Base-by-base conservation (phyloP, 1,139 yeast genomes). In the Hyphopichia fennica region DNA sequence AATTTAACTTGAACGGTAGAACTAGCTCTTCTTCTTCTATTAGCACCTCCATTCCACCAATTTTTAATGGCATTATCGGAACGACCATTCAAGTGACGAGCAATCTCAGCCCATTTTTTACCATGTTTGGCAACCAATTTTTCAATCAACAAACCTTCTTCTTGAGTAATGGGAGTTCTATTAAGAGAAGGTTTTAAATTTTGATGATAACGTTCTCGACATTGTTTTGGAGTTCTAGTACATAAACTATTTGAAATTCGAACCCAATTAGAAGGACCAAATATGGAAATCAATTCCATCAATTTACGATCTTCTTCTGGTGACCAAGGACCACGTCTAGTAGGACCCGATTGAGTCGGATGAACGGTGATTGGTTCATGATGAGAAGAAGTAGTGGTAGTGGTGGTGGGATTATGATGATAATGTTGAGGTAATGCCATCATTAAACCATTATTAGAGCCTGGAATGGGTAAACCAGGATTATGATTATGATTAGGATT, bases 41-140 rank as follows among this genome's bases (percentile, higher is more conserved):
- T 87, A 15, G 95, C 91, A 11, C 95, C 95, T 7, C 96, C 95
- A 57, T 90, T 90, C 96, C 96, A 90, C 96, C 96, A 90, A 65
- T 89, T 89, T 60, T 90, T 90, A 53, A 90, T 88, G 23, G 96
- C 93, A 62, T 90, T 90, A 63, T 90, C 97, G 15, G 88, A 79
- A 42, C 96, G 71, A 2, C 96, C 96, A 50, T 87, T 84, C 47
- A 90, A 67, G 62, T 88, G 96, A 41, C 96, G 77, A 20, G 96
- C 89, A 40, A 90, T 90, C 58, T 88, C 96, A 1, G 96, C 96
- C 97, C 97, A 90, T 56, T 87, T 80, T 62, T 89, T 88, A 40
- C 97, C 97, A 58, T 87, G 80, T 51, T 81, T 79, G 10, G 77
- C 79, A 35, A 90, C 96, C 43, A 90, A 73, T 49, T 81, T 81